These are phyloP conservation scores for Colletotrichum nymphaeae DNA, from an alignment of 2,329 filamentous ascomycete genomes.

Conservation along the genomic window DNA sequence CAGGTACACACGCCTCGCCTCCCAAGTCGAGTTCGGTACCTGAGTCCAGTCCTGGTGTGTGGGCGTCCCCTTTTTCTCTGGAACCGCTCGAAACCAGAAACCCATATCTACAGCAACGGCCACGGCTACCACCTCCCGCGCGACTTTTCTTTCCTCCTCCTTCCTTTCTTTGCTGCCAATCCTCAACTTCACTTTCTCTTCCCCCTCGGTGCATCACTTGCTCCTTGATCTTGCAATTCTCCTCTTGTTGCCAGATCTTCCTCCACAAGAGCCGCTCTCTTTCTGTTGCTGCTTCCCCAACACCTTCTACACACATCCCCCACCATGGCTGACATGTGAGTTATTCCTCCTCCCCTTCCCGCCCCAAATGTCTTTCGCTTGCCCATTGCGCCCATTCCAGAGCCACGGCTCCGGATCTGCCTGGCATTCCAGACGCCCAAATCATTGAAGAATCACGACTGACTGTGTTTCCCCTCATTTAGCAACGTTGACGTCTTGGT, in stretches of 20 bases:
- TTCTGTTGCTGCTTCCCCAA: conserved; percentile 4
- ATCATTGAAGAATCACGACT: conserved; percentile 13
- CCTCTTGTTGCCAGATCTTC: conserved; percentile 3
- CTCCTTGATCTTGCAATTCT: neutral
- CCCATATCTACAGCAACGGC: conserved; percentile 37
- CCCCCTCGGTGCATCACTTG: neutral
- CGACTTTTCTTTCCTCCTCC: neutral
- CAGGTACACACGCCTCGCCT: neutral
- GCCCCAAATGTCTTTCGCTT: neutral
- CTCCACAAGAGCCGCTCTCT: neutral
- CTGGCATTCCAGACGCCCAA: neutral
- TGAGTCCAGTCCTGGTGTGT: neutral
- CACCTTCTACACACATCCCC: conserved; percentile 27
- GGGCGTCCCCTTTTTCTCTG: conserved; percentile 32
- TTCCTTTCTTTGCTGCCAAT: conserved; percentile 17
- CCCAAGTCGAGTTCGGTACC: no score
- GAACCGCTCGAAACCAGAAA: conserved; percentile 24
- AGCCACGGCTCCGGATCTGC: neutral
- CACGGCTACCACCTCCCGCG: conserved; percentile 5
- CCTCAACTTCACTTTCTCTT: neutral
- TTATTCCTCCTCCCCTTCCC: neutral
- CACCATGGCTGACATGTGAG: conserved; percentile 45
- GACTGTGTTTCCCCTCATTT: conserved; percentile 35
- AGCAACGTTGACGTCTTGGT: conserved; percentile 97
- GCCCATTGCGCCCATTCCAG: neutral